Conservation (phyloP, 345 rosid species). For the Limnanthes douglasii region DNA sequence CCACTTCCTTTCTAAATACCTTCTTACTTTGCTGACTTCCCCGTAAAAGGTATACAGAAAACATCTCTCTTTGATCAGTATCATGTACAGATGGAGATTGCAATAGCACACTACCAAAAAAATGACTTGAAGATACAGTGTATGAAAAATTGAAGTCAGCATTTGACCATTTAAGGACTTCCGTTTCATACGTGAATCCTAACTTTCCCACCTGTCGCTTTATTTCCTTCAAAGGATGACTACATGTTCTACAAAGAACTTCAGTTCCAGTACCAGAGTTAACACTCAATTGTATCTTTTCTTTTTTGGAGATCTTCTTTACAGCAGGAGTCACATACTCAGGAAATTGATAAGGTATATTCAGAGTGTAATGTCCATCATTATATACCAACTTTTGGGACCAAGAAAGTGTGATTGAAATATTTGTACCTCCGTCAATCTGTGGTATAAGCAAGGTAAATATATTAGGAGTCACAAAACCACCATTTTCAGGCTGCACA, state of each 20-base stretch:
- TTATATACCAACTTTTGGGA: slow-evolving; percentile 48
- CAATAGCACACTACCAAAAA: slow-evolving; percentile 62
- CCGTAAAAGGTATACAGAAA: slow-evolving; percentile 55
- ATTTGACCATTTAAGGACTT: slow-evolving; percentile 73
- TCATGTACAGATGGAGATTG: slow-evolving; percentile 64
- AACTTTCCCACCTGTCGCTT: slow-evolving; percentile 41
- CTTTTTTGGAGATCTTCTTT: slow-evolving; percentile 56
- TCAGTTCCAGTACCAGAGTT: slow-evolving; percentile 45
- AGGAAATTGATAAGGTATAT: slow-evolving; percentile 69
- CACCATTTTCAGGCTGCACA: slow-evolving; percentile 31
- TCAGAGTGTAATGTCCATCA: slow-evolving; percentile 43
- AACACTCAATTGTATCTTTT: slow-evolving; percentile 62
- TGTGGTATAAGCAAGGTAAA: slow-evolving; percentile 64
- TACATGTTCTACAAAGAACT: slow-evolving; percentile 44
- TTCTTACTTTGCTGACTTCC: slow-evolving; percentile 38
- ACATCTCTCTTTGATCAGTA: slow-evolving; percentile 75
- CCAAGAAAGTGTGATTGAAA: slow-evolving; percentile 63
- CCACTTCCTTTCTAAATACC: no score
- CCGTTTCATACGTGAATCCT: slow-evolving; percentile 57
- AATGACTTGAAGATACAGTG: slow-evolving; percentile 36
- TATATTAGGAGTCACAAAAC: slow-evolving; percentile 49
- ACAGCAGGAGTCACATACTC: slow-evolving; percentile 74
- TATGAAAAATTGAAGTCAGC: slow-evolving; percentile 58
- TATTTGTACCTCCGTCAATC: slow-evolving; percentile 79
- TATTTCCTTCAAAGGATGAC: slow-evolving; percentile 82